Base-by-base conservation (phyloP, 2,329 filamentous ascomycete species). In the Leptographium galeiforme region DNA sequence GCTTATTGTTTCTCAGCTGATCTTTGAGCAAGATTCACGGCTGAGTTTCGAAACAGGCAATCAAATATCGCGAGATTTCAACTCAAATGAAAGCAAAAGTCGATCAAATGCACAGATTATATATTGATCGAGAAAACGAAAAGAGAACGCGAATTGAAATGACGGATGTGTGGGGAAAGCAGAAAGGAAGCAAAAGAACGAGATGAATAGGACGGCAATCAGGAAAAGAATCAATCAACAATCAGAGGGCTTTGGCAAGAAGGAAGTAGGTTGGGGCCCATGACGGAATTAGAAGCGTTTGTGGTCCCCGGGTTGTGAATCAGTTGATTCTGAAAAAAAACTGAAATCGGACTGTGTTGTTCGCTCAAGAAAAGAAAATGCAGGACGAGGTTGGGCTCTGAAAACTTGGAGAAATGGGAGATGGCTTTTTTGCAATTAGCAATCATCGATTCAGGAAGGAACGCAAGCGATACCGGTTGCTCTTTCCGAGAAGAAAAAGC, bases 371-470 rank as follows among this genome's bases (percentile, higher is more conserved):
- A 7, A 41, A 19, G 13, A 33, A 39, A 18, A 45, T 13, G 10
- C 18, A 10, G 11, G 11, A 2, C 8, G 32, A 44, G 6, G 10
- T 6, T 14, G 43, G 30, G 43, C 43, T 8, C 30, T 4, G 25
- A 45, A 32, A 32, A n/a, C 5, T 6, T 25, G 25, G 25, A 32
- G 14, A 25, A n/a, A 32, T 16, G 11, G 2, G 43, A 8, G 14
- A 45, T 4, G 12, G 12, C n/a, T 13, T 16, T 32, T 32, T 16
- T 30, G 18, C 18, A 13, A 7, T 25, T n/a, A n/a, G 36, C 12
- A 41, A 53, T 13, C 53, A 50, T 50, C 50, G 13, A 34, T 53
- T 55, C 47, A 43, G 53, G 53, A 55, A 50, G 32, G 49, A 7
- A n/a, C 33, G 32, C 19, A 44, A 30, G 16, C 44, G 44, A 50